Base-by-base conservation (phyloP, 1,284 basidiomycete genomes). In the Golubevia sp. region DNA sequence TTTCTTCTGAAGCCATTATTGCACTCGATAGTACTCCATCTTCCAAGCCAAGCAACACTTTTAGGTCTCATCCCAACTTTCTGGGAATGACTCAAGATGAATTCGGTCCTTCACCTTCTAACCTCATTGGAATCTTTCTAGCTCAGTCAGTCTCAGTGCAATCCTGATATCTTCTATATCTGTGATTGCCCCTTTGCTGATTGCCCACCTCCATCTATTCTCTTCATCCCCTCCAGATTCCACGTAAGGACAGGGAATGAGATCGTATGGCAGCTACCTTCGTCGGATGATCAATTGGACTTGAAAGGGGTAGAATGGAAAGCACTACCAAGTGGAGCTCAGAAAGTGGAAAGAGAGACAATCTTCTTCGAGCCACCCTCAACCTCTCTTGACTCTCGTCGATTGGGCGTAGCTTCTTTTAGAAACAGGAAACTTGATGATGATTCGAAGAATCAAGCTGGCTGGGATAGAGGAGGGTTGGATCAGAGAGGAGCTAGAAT, bases 291-390 rank as follows among this genome's bases (percentile, higher is more conserved):
- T 20, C 61, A 48, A 0, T 30, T 70, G 11, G 65, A 69, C 24
- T 60, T 69, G 20, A 61, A 50, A 6, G 67, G 63, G 5, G 61
- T 74, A 18, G 76, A 77, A 38, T 77, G 76, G 76, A 76, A 75
- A 61, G 74, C 68, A 5, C 62, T 77, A 3, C 76, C 76, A 3
- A 70, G 67, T 25, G 76, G 76, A 27, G 64, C 68, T 0, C 76
- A 77, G 55, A 57, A 67, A 1, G 59, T 77, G 55, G 61, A 73
- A 5, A 60, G 58, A 38, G 76, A 77, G 27, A 48, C 63, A 26
- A 66, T 77, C 64, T 74, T 67, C 61, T 76, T 77, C 23, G 3
- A n/a, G 11, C 30, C 30, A 34, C 30, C 30, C 4, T 11, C 30
- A 5, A 3, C 30, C 30, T 3, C 30, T 34, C 11, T 11, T 34